phyloP scores from a whole-genome alignment of 2,329 filamentous ascomycete species.

The Cladosporium colombiae region DNA sequence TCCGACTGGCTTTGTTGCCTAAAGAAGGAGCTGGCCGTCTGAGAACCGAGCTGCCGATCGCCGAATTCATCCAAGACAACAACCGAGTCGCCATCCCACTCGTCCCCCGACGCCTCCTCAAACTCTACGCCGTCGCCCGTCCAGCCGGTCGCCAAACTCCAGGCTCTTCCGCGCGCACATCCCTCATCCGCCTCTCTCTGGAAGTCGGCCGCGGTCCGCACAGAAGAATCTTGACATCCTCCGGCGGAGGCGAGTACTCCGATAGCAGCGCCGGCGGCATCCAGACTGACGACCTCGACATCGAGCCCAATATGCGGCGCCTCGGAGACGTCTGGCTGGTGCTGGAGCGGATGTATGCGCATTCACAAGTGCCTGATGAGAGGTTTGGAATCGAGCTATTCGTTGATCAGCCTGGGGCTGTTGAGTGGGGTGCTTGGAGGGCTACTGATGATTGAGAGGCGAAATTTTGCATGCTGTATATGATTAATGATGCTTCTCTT shows the following conservation, averaged over 20 bases:
- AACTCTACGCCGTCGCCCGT: conserved; percentile 34
- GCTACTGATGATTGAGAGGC: conserved; percentile 41
- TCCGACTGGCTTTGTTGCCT: conserved; percentile 62
- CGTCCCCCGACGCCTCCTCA: conserved; percentile 51
- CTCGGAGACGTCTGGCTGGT: conserved; percentile 73
- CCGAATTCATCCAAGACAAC: conserved; percentile 51
- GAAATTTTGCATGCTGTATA: not conserved
- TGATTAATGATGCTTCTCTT: not conserved
- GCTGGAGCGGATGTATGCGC: conserved; percentile 73
- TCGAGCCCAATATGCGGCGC: conserved; percentile 63
- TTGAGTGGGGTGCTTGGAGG: conserved; percentile 49
- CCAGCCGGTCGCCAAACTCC: conserved; percentile 12
- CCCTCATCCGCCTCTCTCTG: conserved; percentile 68
- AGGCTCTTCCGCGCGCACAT: conserved; percentile 26
- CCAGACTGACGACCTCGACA: conserved; percentile 71
- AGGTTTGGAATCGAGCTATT: conserved; percentile 54
- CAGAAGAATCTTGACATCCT: conserved; percentile 63
- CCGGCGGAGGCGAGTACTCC: conserved; percentile 67
- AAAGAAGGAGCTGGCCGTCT: conserved; percentile 75
- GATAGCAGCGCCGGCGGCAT: conserved; percentile 65
- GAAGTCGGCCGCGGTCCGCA: conserved; percentile 73
- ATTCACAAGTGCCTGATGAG: conserved; percentile 48
- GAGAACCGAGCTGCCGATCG: conserved; percentile 58
- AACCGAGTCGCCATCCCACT: conserved; percentile 58
- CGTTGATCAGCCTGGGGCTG: conserved; percentile 47